Base-by-base conservation (phyloP, 345 rosid species). In the Anastatica hierochuntica region DNA sequence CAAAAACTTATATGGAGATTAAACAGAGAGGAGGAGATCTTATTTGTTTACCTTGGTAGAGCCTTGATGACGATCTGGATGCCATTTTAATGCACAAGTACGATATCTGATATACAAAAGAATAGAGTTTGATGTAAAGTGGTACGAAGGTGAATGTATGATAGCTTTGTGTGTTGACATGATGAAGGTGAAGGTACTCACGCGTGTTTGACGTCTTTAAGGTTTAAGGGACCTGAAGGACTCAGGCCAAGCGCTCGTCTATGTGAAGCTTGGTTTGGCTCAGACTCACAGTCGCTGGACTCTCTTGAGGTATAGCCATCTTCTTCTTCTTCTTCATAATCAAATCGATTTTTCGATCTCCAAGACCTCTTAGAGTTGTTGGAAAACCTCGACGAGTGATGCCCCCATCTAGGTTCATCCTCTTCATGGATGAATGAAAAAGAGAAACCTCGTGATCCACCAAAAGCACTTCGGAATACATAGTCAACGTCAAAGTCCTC, bases 61-160 rank as follows among this genome's bases (percentile, higher is more conserved):
- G 50, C 96, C 96, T 42, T 79, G 84, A 71, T 84, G 98, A 53
- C 95, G 98, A 82, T 90, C 98, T 5, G 98, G 98, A 67, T 90
- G 96, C 96, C 98, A 90, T 64, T 84, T 84, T 49, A 90, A 62
- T 5, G 98, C 98, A 52, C 95, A 82, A 51, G 73, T 56, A 54
- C 96, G 81, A 54, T 87, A 90, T 39, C 96, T 90, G 54, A 54
- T 49, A 64, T 10, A 47, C 39, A 13, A 10, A n/a, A 15, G 2
- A n/a, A 23, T 5, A 41, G 1, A n/a, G n/a, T n/a, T n/a, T 40
- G 43, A 26, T 52, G 51, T 51, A 1, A 42, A 20, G 42, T 30
- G 8, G 49, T 37, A 33, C 45, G 18, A 45, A 39, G 34, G 52
- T 39, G 49, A 44, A 33, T 12, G 21, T 37, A 50, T 38, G n/a